phyloP scores from a whole-genome alignment of 1,139 yeast species.

The Sugiyamaella sp. region DNA sequence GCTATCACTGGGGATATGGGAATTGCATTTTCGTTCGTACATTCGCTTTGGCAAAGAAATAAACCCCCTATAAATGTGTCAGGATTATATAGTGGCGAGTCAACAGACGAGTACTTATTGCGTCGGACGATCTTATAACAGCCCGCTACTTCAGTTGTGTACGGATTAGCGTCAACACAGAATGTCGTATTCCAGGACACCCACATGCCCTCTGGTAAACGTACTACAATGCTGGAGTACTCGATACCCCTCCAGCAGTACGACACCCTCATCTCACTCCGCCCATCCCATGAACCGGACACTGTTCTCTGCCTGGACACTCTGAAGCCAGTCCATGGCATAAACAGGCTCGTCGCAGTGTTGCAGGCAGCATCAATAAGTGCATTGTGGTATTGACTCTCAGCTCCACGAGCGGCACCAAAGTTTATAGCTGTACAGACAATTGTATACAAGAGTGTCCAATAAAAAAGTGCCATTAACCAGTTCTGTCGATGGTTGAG shows the following conservation, averaged over 20 bases:
- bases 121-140: slow-evolving; percentile 31
- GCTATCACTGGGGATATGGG: slow-evolving; percentile 36
- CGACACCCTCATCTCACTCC: slow-evolving; percentile 23
- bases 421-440: neutral
- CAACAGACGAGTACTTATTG: slow-evolving; percentile 17
- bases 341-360: slow-evolving; percentile 29
- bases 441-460: neutral
- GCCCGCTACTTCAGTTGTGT: slow-evolving; percentile 25
- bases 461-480: no score
- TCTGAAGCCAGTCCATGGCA: slow-evolving; percentile 36
- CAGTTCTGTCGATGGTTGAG: no score
- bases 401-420: neutral
- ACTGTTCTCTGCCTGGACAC: slow-evolving; percentile 24
- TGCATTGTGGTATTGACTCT: slow-evolving; percentile 28
- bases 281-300: slow-evolving; percentile 4
- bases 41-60: slow-evolving; percentile 29
- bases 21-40: slow-evolving; percentile 23
- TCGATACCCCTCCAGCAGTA: slow-evolving; percentile 30
- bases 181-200: slow-evolving; percentile 28
- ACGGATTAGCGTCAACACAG: slow-evolving; percentile 24
- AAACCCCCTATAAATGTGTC: slow-evolving; percentile 36
- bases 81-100: slow-evolving; percentile 22
- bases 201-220: slow-evolving; percentile 21
- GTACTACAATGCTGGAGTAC: slow-evolving; percentile 1
- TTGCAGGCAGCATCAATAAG: slow-evolving; percentile 31